Evolutionary conservation across 345 rosid genomes (phyloP).

Genomic region (Hypericum androsaemum): DNA sequence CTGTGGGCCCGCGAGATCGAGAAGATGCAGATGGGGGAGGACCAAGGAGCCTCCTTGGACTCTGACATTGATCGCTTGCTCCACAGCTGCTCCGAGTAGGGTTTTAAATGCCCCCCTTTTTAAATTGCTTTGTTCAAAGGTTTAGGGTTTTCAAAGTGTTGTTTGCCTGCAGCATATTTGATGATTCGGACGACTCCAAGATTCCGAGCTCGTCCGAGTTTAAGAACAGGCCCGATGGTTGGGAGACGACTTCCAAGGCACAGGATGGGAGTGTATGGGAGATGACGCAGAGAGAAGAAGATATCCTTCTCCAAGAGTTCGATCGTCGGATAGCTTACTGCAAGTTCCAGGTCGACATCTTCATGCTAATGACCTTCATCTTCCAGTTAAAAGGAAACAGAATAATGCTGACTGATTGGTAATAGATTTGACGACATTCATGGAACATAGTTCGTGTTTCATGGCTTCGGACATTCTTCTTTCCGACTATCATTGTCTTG

Average conservation of each 20-base stretch:
- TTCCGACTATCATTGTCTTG: too few relatives aligned
- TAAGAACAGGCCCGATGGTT: constrained; percentile 88
- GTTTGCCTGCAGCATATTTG: constrained; percentile 54
- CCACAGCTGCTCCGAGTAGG: constrained; percentile 77
- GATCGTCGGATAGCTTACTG: constrained; percentile 80
- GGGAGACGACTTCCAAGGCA: constrained; percentile 79
- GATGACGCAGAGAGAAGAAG: constrained; percentile 96
- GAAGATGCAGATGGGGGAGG: constrained; percentile 61
- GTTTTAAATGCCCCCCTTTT: background rate
- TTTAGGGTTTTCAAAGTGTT: background rate
- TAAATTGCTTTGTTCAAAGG: background rate
- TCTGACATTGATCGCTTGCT: constrained; percentile 80
- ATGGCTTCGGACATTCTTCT: too few relatives aligned
- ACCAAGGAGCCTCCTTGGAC: constrained; percentile 19
- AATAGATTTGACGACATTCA: background rate
- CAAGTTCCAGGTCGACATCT: constrained; percentile 67
- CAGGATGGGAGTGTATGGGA: constrained; percentile 91
- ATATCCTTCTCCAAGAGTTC: constrained; percentile 85
- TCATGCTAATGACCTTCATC: too few relatives aligned
- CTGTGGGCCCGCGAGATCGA: constrained; percentile 90
- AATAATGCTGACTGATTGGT: background rate
- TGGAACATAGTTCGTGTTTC: too few relatives aligned
- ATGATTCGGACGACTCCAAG: constrained; percentile 41
- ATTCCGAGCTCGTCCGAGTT: constrained; percentile 48
- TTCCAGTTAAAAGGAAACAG: too few relatives aligned